phyloP scores from a whole-genome alignment of 108 stramenopile species.

The Skeletonema costatum region DNA sequence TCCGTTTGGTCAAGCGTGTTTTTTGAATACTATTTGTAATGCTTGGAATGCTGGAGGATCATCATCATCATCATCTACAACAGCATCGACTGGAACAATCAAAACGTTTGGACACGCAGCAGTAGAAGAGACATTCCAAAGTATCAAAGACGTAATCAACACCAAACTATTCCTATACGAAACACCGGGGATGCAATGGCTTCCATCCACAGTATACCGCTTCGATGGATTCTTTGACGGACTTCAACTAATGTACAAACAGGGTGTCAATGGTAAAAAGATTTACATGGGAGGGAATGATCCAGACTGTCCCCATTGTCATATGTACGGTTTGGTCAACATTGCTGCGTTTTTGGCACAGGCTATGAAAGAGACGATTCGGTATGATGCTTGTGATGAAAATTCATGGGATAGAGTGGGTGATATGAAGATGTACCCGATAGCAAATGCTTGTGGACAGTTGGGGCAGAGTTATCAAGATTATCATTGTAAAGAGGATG shows the following conservation, averaged over 20 bases:
- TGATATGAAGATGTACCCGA: constrained; percentile 34
- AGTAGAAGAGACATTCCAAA: constrained; percentile 24
- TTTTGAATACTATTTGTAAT: neutral
- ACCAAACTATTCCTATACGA: constrained; percentile 46
- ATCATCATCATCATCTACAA: neutral
- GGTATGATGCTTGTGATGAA: constrained; percentile 63
- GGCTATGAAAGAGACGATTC: constrained; percentile 60
- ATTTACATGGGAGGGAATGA: constrained; percentile 35
- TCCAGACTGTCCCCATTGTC: constrained; percentile 33
- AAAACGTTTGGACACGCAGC: neutral
- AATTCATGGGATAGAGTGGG: constrained; percentile 59
- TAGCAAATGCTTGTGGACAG: constrained; percentile 50
- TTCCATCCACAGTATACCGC: constrained; percentile 49
- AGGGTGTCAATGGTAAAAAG: constrained; percentile 47
- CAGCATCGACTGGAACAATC: neutral
- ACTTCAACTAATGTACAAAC: constrained; percentile 38
- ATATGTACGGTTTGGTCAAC: constrained; percentile 52
- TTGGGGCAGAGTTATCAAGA: constrained; percentile 44
- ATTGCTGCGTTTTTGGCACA: constrained; percentile 53
- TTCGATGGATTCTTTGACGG: constrained; percentile 48
- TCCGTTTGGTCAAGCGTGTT: constrained; percentile 16
- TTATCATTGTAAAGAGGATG: constrained; percentile 52
- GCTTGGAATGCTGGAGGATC: neutral
- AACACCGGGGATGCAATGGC: constrained; percentile 41
- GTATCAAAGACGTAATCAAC: constrained; percentile 26